Conservation (phyloP, 2,329 filamentous ascomycete species). For the Daldinia eschscholtzii region DNA sequence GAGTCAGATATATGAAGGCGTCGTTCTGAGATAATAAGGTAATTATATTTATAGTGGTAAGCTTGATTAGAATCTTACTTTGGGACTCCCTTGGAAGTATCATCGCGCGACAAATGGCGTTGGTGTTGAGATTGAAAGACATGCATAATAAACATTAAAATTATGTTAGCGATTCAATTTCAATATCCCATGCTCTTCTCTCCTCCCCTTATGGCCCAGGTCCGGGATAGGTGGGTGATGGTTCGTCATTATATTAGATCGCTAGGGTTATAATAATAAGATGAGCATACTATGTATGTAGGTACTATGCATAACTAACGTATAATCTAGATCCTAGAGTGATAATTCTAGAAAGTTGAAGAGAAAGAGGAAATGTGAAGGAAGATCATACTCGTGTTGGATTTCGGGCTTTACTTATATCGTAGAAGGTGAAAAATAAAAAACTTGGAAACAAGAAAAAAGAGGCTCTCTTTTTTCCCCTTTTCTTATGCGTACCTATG, state of each 20-base stretch:
- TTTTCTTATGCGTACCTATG: neutral
- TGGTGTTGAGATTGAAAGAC: conserved; percentile 3
- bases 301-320: neutral
- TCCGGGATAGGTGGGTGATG: conserved; percentile 4
- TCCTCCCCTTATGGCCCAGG: neutral
- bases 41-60: conserved; percentile 3
- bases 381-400: conserved; percentile 29
- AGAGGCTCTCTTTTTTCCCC: neutral
- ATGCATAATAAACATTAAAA: conserved; percentile 8
- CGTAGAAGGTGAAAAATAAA: neutral
- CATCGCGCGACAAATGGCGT: neutral
- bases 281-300: conserved; percentile 7
- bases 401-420: neutral
- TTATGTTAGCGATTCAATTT: conserved; percentile 15
- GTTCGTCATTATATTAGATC: conserved; percentile 40
- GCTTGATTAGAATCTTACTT: neutral
- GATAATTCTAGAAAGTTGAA: conserved; percentile 6
- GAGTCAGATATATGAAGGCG: conserved; percentile 2
- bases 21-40: neutral
- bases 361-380: conserved; percentile 25
- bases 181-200: conserved; percentile 14
- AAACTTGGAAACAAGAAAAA: neutral
- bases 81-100: neutral
- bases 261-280: conserved; percentile 33
- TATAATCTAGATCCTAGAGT: conserved; percentile 29